phyloP scores from a whole-genome alignment of 1,139 yeast species.

The Taiozyma sp. region DNA sequence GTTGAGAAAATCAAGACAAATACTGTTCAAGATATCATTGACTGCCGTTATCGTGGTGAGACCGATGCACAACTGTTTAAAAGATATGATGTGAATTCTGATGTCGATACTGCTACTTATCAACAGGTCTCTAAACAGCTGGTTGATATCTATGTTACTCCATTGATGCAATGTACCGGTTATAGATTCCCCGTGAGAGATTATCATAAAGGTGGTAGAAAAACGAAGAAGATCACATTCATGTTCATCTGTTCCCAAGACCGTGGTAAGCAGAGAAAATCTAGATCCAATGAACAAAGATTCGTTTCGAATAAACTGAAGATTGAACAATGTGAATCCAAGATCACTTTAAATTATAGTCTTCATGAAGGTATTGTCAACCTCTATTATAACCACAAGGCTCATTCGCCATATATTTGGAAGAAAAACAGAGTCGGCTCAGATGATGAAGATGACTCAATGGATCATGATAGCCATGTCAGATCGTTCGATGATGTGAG shows the following conservation, averaged over 20 bases:
- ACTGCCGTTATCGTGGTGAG: conserved; percentile 28
- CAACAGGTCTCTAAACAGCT: conserved; percentile 29
- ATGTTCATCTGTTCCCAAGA: conserved; percentile 40
- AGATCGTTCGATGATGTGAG: conserved; percentile 2
- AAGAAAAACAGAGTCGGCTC: conserved; percentile 9
- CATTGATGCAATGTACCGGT: conserved; percentile 34
- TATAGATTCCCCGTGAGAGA: conserved; percentile 37
- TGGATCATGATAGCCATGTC: neutral
- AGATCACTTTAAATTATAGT: conserved; percentile 32
- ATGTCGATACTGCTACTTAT: conserved; percentile 27
- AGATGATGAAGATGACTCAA: neutral
- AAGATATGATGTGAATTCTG: conserved; percentile 25
- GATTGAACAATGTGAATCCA: conserved; percentile 34
- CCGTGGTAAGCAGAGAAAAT: conserved; percentile 32
- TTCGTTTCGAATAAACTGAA: conserved; percentile 32
- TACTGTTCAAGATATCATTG: conserved; percentile 27
- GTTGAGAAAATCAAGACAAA: conserved; percentile 29
- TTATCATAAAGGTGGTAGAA: conserved; percentile 36
- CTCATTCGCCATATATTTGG: conserved; percentile 31
- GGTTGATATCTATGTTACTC: conserved; percentile 30
- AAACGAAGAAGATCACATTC: conserved; percentile 34
- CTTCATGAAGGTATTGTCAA: conserved; percentile 30
- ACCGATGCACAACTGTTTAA: conserved; percentile 26
- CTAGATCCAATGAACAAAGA: conserved; percentile 33
- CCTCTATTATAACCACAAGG: conserved; percentile 31